A percentile compares a stretch with the other conserved stretches of the same genome.
phyloP scores from a whole-genome alignment of 2,329 filamentous ascomycete genomes.

The Alternaria solani region DNA sequence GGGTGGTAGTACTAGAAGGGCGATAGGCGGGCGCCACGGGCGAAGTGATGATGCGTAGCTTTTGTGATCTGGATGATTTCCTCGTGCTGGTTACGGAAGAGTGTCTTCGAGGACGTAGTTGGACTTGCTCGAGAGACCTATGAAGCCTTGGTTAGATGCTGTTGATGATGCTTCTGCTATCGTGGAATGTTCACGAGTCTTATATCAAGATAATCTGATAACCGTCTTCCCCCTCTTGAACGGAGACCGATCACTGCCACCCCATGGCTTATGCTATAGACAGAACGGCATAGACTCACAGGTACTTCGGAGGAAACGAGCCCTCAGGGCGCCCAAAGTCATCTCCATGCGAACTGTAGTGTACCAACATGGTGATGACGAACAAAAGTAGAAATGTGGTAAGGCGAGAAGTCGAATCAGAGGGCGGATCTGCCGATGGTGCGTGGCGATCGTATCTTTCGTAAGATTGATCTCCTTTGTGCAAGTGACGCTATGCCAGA shows the following conservation, averaged over 20 bases:
- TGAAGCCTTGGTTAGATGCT: slow-evolving; percentile 6
- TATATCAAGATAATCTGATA: slow-evolving; percentile 16
- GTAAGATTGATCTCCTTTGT: slow-evolving; percentile 14
- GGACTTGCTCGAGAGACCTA: slow-evolving; percentile 19
- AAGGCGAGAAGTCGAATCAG: slow-evolving; percentile 17
- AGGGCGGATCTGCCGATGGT: slow-evolving; percentile 12
- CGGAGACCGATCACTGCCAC: slow-evolving; percentile 25
- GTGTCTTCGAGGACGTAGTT: slow-evolving; percentile 4
- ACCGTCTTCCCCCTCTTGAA: slow-evolving; percentile 5
- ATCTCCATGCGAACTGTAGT: slow-evolving; percentile 17
- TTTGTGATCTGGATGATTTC: slow-evolving; percentile 15
- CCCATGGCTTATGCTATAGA: slow-evolving; percentile 19
- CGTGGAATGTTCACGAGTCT: slow-evolving; percentile 10
- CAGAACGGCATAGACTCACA: slow-evolving; percentile 21
- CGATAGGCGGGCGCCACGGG: slow-evolving; percentile 23
- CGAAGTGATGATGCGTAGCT: slow-evolving; percentile 20
- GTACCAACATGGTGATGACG: slow-evolving; percentile 26
- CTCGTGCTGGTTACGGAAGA: background rate
- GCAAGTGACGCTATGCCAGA: slow-evolving; percentile 13
- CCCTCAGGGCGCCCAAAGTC: slow-evolving; percentile 22
- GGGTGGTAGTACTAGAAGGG: slow-evolving; percentile 19
- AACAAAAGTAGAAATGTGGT: slow-evolving; percentile 14
- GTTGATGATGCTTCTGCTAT: background rate
- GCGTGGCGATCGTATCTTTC: slow-evolving; percentile 17
- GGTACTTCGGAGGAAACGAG: slow-evolving; percentile 17